Percentiles rank a stretch among this genome's conserved stretches.
Conservation (phyloP, 2,329 filamentous ascomycete genomes). For the Aspergillus floridensis region DNA sequence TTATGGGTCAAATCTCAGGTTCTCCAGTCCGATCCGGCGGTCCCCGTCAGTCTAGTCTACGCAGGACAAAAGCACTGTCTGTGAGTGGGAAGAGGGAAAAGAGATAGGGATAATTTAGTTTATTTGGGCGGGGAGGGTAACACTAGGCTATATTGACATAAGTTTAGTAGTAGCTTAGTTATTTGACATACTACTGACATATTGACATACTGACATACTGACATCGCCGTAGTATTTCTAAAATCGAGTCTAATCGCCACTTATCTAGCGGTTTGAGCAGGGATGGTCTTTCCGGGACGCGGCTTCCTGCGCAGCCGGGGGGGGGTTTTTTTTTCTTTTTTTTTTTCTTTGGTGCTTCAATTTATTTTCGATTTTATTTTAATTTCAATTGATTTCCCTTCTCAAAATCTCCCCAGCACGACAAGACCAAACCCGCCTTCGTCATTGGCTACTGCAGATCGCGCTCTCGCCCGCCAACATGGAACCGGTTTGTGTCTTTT, state of each 20-base stretch:
- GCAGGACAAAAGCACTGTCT: neutral
- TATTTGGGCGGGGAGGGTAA: neutral
- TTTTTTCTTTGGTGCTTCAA: no score
- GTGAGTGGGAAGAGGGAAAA: neutral
- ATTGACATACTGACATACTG: neutral
- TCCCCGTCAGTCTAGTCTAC: neutral
- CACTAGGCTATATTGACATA: neutral
- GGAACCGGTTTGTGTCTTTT: conserved; percentile 12
- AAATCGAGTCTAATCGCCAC: neutral
- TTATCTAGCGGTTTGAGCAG: neutral
- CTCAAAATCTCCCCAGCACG: neutral
- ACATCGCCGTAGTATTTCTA: no score
- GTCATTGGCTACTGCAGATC: conserved; percentile 4
- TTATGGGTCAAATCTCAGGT: neutral
- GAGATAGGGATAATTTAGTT: neutral
- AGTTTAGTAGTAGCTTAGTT: no score
- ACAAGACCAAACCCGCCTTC: neutral
- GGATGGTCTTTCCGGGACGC: conserved; percentile 3
- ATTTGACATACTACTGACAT: neutral
- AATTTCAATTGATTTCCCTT: no score
- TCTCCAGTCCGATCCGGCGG: neutral
- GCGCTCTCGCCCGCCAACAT: conserved; percentile 9
- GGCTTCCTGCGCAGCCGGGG: conserved; percentile 1
- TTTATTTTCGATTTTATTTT: no score
- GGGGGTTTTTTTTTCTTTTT: neutral